Conservation (phyloP, 305 asterid genomes). For the Rubia occidens region DNA sequence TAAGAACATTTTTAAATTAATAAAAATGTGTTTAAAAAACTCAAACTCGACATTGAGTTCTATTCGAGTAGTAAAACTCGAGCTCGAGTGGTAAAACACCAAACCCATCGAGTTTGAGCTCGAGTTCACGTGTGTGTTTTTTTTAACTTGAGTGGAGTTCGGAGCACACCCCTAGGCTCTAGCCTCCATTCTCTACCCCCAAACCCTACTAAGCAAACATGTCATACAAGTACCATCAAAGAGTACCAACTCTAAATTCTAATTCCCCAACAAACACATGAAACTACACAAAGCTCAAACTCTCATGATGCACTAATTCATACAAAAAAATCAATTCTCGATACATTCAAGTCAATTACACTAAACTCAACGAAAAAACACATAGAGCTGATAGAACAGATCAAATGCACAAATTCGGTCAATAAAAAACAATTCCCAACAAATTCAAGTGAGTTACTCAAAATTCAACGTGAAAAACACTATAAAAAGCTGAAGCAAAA, state of each 20-base stretch:
- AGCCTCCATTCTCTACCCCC: neutral
- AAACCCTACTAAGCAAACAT: neutral
- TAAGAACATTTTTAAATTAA: too few species aligned
- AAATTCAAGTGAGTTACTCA: neutral
- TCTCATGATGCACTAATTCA: neutral
- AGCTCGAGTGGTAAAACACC: too few species aligned
- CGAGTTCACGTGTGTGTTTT: too few species aligned
- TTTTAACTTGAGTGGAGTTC: too few species aligned
- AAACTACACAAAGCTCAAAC: neutral
- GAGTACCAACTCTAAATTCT: neutral
- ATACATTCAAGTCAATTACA: neutral
- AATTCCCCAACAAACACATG: neutral
- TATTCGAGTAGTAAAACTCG: too few species aligned
- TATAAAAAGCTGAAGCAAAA: conserved; percentile 3
- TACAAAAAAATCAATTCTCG: neutral
- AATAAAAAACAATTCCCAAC: neutral
- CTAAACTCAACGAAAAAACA: neutral
- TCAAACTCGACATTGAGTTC: too few species aligned
- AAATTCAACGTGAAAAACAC: neutral
- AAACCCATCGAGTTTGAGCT: too few species aligned
- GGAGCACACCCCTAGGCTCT: too few species aligned
- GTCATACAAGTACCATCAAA: neutral
- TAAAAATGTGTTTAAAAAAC: too few species aligned
- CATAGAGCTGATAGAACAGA: neutral
- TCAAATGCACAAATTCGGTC: neutral